Evolutionary conservation across 345 rosid genomes (phyloP).

Genomic region (Lepidium aucheri): DNA sequence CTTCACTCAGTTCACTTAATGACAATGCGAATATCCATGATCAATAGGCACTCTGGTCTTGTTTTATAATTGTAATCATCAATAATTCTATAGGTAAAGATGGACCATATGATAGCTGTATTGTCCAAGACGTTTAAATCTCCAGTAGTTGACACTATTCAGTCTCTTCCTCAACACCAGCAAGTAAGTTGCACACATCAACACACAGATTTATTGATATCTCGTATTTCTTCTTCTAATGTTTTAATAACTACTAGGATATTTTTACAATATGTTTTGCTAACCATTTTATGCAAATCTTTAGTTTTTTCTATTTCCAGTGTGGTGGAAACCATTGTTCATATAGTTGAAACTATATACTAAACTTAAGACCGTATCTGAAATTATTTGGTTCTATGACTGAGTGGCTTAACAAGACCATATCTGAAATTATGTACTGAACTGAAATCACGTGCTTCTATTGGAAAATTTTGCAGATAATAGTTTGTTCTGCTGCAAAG

Average conservation of each 20-base stretch:
- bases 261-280: background rate
- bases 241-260: background rate
- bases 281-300: background rate
- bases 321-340: background rate
- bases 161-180: slow-evolving; percentile 94
- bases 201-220: background rate
- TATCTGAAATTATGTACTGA: background rate
- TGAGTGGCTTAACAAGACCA: background rate
- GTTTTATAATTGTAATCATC: background rate
- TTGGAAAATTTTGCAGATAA: slow-evolving; percentile 39
- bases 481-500: slow-evolving; percentile 73
- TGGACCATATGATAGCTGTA: slow-evolving; percentile 78
- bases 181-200: slow-evolving; percentile 45
- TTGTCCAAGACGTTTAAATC: slow-evolving; percentile 78
- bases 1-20: background rate
- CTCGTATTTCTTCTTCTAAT: background rate
- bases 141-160: slow-evolving; percentile 74
- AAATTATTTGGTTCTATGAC: background rate
- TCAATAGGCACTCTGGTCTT: background rate
- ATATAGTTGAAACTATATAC: background rate
- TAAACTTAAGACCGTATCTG: background rate
- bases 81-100: slow-evolving; percentile 46
- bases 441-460: background rate
- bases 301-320: background rate
- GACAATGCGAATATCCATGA: background rate